Evolutionary conservation across 108 stramenopile genomes (phyloP), one percentile per base, ranked within the genome.

Genomic region (Cyclostephanos invisitatus): DNA sequence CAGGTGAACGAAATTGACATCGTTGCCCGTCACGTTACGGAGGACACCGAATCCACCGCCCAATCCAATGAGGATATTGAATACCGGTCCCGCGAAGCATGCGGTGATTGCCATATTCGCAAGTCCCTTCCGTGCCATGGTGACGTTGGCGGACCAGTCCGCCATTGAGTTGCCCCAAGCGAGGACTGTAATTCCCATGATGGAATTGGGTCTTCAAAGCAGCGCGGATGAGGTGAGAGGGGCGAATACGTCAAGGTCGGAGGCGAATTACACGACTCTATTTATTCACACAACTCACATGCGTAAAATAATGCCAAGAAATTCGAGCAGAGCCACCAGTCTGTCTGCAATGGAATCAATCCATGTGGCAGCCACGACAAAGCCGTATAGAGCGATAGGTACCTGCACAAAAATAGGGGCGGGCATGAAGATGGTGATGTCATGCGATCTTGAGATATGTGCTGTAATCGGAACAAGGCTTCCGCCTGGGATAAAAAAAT

Each of bases 141-240:
- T 86, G 0, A 90, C 63, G 53, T 94, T 91, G 20, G 91, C 84
- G 24, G 85, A 75, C 9, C 90, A 40, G 63, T 94, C 93, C 9
- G 90, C 90, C 54, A 85, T 69, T 6, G 82, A 84, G 72, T 92
- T 92, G 10, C 91, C 93, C 91, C 91, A 92, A 14, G 93, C 93
- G 6, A 94, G 81, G 7, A 93, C 59, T 11, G 91, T 92, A 22
- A 92, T 27, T 5, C 90, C 93, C 59, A 94, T 74, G 12, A 94
- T 72, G 46, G 47, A 50, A 14, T 68, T 61, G 0, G 89, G 86
- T 11, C 44, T 46, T 46, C 44, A 14, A 46, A 14, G 15, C 17
- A 14, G 14, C 44, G 3, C 12, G 14, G 15, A 46, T 46, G 12
- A 1, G 44, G 44, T 46, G 14, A 46, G 44, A 46, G 44, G 44